Base-by-base conservation (phyloP, 768 basidiomycete genomes). In the Pulveroboletus sp. region DNA sequence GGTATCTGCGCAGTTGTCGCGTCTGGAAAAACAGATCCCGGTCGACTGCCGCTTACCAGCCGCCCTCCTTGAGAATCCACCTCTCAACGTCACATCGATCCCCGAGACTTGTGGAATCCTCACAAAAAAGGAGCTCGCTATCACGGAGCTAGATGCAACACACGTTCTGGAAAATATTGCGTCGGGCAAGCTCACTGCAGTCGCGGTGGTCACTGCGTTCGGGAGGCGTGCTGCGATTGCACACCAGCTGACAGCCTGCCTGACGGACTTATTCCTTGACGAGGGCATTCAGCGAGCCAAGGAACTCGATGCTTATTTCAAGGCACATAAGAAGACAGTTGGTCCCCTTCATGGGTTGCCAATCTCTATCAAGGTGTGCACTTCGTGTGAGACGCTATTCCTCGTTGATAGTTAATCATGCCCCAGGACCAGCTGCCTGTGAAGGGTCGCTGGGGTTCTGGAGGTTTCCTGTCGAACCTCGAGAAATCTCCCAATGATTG, bases 191-290 rank as follows among this genome's bases (percentile, higher is more conserved):
- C 61, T 69, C 27, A 67, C 71, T 0, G 69, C 74, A 1, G 73
- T 76, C 6, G 66, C 69, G 15, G 73, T 73, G 21, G 66, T 69
- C 6, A 62, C 58, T 12, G 76, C 78, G 2, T 78, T 74, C 50
- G 71, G 61, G 46, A 78, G 77, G 59, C 66, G 80, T n/a, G 78
- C 79, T 9, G 71, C 73, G 14, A 71, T 81, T 43, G 79, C 77
- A 5, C 77, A 81, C 37, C 78, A 77, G 50, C 55, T 79, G 27
- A 57, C 63, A 4, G 55, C 59, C 39, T 76, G 72, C 50, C 47
- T 77, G 10, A 70, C 70, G 35, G 74, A 75, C 50, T 69, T 75
- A 50, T 77, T 77, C 60, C 64, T 77, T 38, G 76, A 76, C 2
- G 71, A 73, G 49, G 73, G 60, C 0, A 59, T 73, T 33, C 58